phyloP scores from a whole-genome alignment of 257 asterid genomes.

The Ehretia macrophylla region DNA sequence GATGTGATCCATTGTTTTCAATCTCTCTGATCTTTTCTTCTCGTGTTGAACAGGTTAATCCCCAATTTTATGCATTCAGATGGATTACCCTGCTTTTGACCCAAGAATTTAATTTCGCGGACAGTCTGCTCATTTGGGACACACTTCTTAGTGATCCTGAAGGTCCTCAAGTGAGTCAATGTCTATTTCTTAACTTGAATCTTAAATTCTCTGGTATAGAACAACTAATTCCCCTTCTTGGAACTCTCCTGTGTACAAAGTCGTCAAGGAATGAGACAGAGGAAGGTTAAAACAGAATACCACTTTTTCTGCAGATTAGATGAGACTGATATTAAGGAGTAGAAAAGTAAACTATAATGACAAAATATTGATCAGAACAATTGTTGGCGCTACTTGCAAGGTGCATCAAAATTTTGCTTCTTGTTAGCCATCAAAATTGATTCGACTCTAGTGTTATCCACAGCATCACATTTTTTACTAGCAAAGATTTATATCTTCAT shows the following conservation, averaged over 20 bases:
- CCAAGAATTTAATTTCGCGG: slow-evolving; percentile 84
- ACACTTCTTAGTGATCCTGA: slow-evolving; percentile 91
- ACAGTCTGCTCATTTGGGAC: slow-evolving; percentile 86
- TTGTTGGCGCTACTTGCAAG: no score
- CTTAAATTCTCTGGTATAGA: background rate
- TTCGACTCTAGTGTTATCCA: no score
- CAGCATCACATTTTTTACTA: no score
- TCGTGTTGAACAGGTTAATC: slow-evolving; percentile 74
- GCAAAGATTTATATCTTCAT: no score
- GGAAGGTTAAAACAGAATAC: no score
- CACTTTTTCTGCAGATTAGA: no score
- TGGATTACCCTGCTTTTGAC: slow-evolving; percentile 98
- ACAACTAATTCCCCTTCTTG: background rate
- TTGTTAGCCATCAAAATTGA: no score
- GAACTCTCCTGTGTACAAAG: background rate
- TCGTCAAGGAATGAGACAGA: no score
- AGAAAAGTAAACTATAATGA: no score
- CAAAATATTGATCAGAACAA: no score
- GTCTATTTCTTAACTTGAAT: background rate
- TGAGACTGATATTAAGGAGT: no score
- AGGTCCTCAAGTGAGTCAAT: slow-evolving; percentile 80
- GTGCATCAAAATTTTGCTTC: no score
- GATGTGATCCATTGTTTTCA: background rate
- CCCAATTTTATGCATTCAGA: slow-evolving; percentile 97
- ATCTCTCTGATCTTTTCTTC: slow-evolving; percentile 2